Evolutionary conservation across 345 rosid species (phyloP).

Genomic region (Corchorus capsularis): DNA sequence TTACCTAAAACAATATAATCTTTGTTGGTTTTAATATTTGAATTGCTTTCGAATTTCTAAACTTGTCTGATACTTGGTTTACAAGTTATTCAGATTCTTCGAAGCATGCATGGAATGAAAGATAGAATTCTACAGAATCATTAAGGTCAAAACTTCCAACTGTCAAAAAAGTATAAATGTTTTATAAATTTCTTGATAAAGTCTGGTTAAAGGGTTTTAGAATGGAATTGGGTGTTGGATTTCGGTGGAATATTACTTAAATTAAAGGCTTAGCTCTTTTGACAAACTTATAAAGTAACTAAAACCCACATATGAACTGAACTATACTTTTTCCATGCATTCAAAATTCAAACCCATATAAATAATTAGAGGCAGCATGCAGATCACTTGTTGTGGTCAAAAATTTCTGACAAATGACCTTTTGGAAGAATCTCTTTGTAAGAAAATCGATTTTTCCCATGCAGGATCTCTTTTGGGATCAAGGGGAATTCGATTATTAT

Average conservation of each 20-base stretch:
- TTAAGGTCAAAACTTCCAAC: slow-evolving; percentile 12
- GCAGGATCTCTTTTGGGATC: neutral
- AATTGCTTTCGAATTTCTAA: neutral
- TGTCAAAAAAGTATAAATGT: neutral
- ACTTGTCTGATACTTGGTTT: neutral
- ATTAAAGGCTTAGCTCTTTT: slow-evolving; percentile 12
- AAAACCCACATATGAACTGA: neutral
- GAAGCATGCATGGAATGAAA: slow-evolving; percentile 12
- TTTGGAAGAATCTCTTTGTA: no score
- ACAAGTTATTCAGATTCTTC: neutral
- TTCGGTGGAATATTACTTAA: slow-evolving; percentile 9
- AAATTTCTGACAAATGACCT: neutral
- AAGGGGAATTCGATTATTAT: neutral
- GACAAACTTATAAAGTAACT: slow-evolving; percentile 9
- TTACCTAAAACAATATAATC: no score
- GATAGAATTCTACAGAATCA: neutral
- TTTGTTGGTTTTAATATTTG: neutral
- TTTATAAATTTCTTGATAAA: no score
- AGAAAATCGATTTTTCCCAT: neutral
- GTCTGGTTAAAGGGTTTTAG: neutral
- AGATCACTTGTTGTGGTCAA: neutral
- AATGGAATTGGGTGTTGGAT: neutral
- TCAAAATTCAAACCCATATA: slow-evolving; percentile 5
- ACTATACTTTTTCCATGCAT: neutral
- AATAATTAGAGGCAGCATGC: neutral